A percentile compares a stretch with the other conserved stretches of the same genome.
Conservation (phyloP, 805 yeast genomes). For the Candida saitoana region DNA sequence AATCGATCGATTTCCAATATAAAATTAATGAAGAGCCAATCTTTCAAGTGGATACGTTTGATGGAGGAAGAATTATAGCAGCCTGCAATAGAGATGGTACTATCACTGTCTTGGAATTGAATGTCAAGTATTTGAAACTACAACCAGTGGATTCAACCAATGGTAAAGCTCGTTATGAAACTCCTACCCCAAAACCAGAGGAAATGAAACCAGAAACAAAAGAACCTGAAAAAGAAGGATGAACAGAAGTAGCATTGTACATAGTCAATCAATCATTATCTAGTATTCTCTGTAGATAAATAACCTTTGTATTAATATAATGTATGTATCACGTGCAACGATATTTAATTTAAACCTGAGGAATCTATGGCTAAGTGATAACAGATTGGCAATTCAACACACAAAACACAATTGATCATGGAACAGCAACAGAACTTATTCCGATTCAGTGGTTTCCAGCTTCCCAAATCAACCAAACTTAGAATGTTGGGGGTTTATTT, state of each 20-base stretch:
- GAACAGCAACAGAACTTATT: conserved; percentile 43
- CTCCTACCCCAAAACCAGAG: conserved; percentile 3
- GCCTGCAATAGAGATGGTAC: conserved; percentile 23
- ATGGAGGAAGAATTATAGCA: conserved; percentile 34
- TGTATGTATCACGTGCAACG: no score
- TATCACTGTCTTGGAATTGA: conserved; percentile 19
- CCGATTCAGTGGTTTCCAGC: conserved; percentile 54
- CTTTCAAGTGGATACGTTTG: conserved; percentile 37
- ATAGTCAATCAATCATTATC: no score
- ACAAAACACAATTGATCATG: conserved; percentile 5
- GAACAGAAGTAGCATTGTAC: no score
- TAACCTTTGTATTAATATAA: no score
- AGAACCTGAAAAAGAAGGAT: no score
- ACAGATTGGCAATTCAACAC: no score
- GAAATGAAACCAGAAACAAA: neutral
- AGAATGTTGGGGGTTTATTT: conserved; percentile 72
- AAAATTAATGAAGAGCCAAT: conserved; percentile 22
- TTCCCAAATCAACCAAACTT: conserved; percentile 68
- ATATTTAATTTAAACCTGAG: no score
- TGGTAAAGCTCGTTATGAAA: neutral
- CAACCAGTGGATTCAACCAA: neutral
- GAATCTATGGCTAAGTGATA: no score
- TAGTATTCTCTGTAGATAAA: no score
- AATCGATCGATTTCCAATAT: conserved; percentile 38
- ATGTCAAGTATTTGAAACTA: conserved; percentile 8